A percentile compares a stretch with the other conserved stretches of the same genome.
phyloP scores from a whole-genome alignment of 108 stramenopile genomes.

The Cyclostephanos invisitatus region DNA sequence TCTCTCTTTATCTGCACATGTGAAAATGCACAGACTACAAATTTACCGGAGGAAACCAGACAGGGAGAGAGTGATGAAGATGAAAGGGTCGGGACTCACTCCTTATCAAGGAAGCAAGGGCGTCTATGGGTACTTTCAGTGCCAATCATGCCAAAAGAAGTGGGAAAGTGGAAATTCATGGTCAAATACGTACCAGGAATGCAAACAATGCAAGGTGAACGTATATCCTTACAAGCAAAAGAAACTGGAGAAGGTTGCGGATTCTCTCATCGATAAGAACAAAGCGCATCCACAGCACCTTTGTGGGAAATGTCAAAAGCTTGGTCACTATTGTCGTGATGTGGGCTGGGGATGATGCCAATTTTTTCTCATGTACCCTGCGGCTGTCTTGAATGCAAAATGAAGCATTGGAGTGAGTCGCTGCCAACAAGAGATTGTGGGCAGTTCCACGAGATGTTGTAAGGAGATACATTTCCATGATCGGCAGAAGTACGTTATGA shows the following conservation, averaged over 20 bases:
- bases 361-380: not conserved
- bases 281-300: constrained; percentile 5
- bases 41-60: not conserved
- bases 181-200: not conserved
- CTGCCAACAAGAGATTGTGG: no score
- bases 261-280: not conserved
- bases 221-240: constrained; percentile 8
- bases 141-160: not conserved
- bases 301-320: constrained; percentile 4
- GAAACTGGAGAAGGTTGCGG: not conserved
- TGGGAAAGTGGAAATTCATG: constrained; percentile 7
- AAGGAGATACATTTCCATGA: no score
- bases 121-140: constrained; percentile 2
- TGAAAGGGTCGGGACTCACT: not conserved
- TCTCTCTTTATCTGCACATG: not conserved
- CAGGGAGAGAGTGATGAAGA: not conserved
- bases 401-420: no score
- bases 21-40: not conserved
- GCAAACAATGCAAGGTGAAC: not conserved
- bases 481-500: no score
- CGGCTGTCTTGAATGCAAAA: no score
- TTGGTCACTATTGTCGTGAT: constrained; percentile 1
- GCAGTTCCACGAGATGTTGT: no score
- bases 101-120: constrained; percentile 1
- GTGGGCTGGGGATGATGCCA: not conserved